Evolutionary conservation across 805 yeast species (phyloP).

Genomic region (Wickerhamiella kurtzmanii): DNA sequence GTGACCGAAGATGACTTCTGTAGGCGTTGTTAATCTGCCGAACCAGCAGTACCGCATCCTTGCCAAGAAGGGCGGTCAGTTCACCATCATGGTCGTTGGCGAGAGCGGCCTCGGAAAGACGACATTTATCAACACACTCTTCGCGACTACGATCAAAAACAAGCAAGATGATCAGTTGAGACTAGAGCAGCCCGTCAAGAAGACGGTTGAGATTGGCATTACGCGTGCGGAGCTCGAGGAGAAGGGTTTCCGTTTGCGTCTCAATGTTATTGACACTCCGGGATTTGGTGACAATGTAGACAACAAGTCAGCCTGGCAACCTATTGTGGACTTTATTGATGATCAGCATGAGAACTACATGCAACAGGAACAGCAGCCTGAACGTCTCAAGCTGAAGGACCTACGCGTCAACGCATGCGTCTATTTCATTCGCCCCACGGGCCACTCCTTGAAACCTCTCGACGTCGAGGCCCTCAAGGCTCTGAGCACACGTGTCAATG

Average conservation of each 20-base stretch:
- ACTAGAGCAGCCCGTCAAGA: conserved; percentile 28
- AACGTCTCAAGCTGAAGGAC: conserved; percentile 41
- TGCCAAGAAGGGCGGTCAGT: conserved; percentile 45
- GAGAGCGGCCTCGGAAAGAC: conserved; percentile 65
- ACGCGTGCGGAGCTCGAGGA: conserved; percentile 44
- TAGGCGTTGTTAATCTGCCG: conserved; percentile 25
- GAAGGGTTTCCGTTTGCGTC: conserved; percentile 41
- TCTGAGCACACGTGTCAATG: conserved; percentile 56
- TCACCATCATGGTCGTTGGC: conserved; percentile 77
- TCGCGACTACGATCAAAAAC: conserved; percentile 37
- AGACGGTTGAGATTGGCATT: conserved; percentile 29
- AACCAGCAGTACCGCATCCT: conserved; percentile 26
- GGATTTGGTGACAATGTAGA: conserved; percentile 64
- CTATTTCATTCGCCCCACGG: conserved; percentile 64
- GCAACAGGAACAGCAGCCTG: conserved; percentile 69
- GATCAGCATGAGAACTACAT: conserved; percentile 56
- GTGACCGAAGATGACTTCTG: conserved; percentile 12
- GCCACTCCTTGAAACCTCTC: conserved; percentile 44
- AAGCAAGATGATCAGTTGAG: conserved; percentile 30
- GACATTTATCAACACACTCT: conserved; percentile 61
- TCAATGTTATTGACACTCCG: conserved; percentile 59
- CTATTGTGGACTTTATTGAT: conserved; percentile 61
- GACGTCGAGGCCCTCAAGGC: conserved; percentile 66
- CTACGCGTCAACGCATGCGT: conserved; percentile 72
- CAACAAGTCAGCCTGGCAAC: conserved; percentile 53